Percentiles rank a stretch among this genome's conserved stretches.
Evolutionary conservation across 2,329 filamentous ascomycete species (phyloP).

Genomic region (Bipolaris zeicola): DNA sequence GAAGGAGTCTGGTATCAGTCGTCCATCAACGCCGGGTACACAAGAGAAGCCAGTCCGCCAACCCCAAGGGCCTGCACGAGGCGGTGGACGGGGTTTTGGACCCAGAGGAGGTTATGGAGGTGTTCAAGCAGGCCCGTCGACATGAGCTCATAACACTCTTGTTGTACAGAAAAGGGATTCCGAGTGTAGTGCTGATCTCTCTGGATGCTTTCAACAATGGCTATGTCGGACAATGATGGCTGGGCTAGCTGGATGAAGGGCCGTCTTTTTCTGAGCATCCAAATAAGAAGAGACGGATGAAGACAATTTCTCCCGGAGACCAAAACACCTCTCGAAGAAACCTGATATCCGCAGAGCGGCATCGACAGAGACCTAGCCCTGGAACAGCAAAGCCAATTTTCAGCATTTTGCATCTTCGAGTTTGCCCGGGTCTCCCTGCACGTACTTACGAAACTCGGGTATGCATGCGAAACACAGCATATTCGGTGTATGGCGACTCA

Average conservation of each 20-base stretch:
- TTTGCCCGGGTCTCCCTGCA: background rate
- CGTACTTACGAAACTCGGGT: too few relatives aligned
- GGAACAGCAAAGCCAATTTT: background rate
- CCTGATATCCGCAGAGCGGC: too few relatives aligned
- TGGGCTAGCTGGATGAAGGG: background rate
- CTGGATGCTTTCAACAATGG: background rate
- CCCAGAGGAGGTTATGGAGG: constrained; percentile 57
- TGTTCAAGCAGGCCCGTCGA: constrained; percentile 25
- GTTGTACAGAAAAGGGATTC: background rate
- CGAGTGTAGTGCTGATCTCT: background rate
- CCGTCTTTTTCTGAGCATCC: background rate
- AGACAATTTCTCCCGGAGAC: background rate
- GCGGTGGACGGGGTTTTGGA: constrained; percentile 78
- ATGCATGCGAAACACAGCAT: background rate
- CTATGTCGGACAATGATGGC: too few relatives aligned
- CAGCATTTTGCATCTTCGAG: background rate
- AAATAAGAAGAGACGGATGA: background rate
- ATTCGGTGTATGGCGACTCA: background rate
- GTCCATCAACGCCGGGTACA: constrained; percentile 61
- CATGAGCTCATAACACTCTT: constrained; percentile 4
- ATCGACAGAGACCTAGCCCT: background rate
- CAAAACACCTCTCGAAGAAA: background rate
- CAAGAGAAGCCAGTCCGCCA: constrained; percentile 73
- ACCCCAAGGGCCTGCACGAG: constrained; percentile 76
- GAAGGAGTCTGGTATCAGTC: constrained; percentile 53